Base-by-base conservation (phyloP, 164 flowering plant genomes). In the Buxus sempervirens region DNA sequence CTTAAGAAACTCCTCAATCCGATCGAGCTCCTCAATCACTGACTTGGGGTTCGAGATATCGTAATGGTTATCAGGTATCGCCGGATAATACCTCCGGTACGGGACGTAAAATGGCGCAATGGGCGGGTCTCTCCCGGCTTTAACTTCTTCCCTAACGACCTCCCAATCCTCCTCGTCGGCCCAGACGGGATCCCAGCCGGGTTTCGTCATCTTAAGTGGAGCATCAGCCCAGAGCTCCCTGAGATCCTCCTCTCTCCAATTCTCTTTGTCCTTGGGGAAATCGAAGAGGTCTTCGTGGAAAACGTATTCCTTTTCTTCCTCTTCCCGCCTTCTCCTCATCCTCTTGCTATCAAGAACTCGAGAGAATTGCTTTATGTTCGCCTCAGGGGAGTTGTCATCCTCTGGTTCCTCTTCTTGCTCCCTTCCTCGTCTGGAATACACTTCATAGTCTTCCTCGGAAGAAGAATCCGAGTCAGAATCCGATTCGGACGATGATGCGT, bases 101-200 rank as follows among this genome's bases (percentile, higher is more conserved):
- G n/a, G n/a, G n/a, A n/a, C n/a, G n/a, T n/a, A n/a, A n/a, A n/a
- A n/a, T n/a, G n/a, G n/a, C n/a, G n/a, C n/a, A n/a, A n/a, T n/a
- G n/a, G n/a, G n/a, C n/a, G n/a, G n/a, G n/a, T n/a, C n/a, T n/a
- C n/a, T n/a, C n/a, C n/a, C n/a, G n/a, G n/a, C n/a, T n/a, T n/a
- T n/a, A n/a, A n/a, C n/a, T n/a, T n/a, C n/a, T n/a, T n/a, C n/a
- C n/a, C n/a, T n/a, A n/a, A n/a, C n/a, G n/a, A n/a, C n/a, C n/a
- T n/a, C n/a, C n/a, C n/a, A n/a, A n/a, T n/a, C n/a, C n/a, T n/a
- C n/a, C n/a, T n/a, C n/a, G n/a, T n/a, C n/a, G n/a, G n/a, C n/a
- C n/a, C n/a, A n/a, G 62, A 85, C 81, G 9, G 98, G 98, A 75
- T 91, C 98, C 95, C 95, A 94, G 0, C 97, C 98, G 14, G 92